Evolutionary conservation across 2,329 filamentous ascomycete species (phyloP).

Genomic region (Beauveria brongniartii): DNA sequence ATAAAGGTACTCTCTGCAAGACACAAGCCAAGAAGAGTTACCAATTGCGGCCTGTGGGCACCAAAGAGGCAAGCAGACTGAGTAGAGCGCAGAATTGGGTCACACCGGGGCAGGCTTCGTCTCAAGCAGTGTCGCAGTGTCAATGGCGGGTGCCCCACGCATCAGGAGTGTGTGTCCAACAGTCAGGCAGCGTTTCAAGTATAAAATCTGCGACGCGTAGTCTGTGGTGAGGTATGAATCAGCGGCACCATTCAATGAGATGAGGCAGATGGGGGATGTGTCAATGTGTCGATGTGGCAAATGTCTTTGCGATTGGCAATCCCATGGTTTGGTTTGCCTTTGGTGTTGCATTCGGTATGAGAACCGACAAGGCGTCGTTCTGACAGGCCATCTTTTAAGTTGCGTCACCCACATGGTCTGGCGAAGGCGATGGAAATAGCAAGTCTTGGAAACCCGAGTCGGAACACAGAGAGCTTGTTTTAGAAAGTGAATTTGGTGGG

Average conservation of each 20-base stretch:
- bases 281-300: background rate
- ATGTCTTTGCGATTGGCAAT: background rate
- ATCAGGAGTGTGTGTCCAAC: background rate
- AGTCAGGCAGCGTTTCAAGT: slow-evolving; percentile 9
- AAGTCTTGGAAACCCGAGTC: background rate
- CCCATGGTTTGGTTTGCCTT: background rate
- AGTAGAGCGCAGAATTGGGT: background rate
- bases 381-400: no score
- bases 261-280: background rate
- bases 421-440: background rate
- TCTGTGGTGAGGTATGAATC: background rate
- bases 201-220: slow-evolving; percentile 7
- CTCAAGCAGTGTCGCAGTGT: slow-evolving; percentile 6
- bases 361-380: background rate
- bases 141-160: slow-evolving; percentile 3
- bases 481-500: background rate
- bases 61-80: background rate
- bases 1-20: background rate
- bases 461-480: background rate
- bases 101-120: background rate
- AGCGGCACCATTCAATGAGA: background rate
- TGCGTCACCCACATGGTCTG: no score
- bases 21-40: background rate
- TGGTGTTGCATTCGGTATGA: background rate
- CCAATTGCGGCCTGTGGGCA: background rate